These are phyloP conservation scores for Candolleomyces eurysporus DNA, from an alignment of 768 basidiomycete genomes.

Conservation along the genomic window DNA sequence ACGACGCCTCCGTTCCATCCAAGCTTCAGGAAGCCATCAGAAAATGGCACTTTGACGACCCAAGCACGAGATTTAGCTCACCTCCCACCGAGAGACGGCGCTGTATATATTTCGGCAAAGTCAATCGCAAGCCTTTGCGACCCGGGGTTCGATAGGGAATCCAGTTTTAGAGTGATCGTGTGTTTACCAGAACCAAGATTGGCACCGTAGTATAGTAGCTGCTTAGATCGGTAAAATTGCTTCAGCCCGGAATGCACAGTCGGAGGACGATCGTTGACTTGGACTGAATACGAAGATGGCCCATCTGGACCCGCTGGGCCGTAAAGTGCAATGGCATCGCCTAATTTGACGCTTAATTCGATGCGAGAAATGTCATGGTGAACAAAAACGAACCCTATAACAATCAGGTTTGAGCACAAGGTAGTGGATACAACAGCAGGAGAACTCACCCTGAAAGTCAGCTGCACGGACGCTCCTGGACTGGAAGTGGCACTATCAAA, in stretches of 20 bases:
- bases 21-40: too few species aligned
- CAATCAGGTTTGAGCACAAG: neutral
- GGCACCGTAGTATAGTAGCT: conserved; percentile 15
- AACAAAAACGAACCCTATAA: neutral
- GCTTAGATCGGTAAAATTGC: conserved; percentile 11
- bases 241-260: conserved; percentile 11
- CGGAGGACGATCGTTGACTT: conserved; percentile 8
- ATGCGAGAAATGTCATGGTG: neutral
- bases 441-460: neutral
- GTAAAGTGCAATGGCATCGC: conserved; percentile 44
- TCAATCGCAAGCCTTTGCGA: conserved; percentile 17
- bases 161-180: conserved; percentile 8
- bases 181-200: conserved; percentile 18
- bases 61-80: conserved; percentile 4
- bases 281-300: conserved; percentile 13
- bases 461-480: conserved; percentile 13
- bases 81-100: conserved; percentile 20
- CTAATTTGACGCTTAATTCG: conserved; percentile 16
- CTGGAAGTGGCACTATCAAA: neutral
- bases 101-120: conserved; percentile 21
- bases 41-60: too few species aligned
- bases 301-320: conserved; percentile 30
- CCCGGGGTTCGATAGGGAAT: neutral
- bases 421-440: neutral
- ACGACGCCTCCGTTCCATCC: too few species aligned